Evolutionary conservation across 2,329 filamentous ascomycete species (phyloP).

Genomic region (Aspergillus sp.): DNA sequence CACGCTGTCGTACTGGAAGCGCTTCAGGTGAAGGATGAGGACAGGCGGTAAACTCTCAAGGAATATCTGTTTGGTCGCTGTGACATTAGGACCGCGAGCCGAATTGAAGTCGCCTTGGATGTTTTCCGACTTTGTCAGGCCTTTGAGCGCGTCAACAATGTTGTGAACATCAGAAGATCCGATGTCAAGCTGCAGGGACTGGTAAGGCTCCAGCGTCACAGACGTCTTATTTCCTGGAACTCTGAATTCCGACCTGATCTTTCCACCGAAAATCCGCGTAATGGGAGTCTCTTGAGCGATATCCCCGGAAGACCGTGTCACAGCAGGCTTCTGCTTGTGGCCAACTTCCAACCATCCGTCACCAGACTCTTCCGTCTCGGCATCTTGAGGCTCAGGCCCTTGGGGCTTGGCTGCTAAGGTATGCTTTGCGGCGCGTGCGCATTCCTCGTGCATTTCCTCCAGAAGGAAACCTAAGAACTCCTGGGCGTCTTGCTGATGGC

Average conservation of each 20-base stretch:
- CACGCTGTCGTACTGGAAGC: slow-evolving; percentile 87
- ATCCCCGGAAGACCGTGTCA: slow-evolving; percentile 77
- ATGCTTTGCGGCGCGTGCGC: slow-evolving; percentile 63
- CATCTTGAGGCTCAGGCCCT: slow-evolving; percentile 36
- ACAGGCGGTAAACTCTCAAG: slow-evolving; percentile 88
- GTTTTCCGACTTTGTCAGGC: slow-evolving; percentile 72
- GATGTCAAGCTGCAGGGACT: slow-evolving; percentile 91
- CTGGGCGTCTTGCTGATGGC: slow-evolving; percentile 95
- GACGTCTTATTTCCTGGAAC: slow-evolving; percentile 83
- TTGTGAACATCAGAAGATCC: slow-evolving; percentile 77
- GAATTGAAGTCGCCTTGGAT: slow-evolving; percentile 79
- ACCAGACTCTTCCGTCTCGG: slow-evolving; percentile 29
- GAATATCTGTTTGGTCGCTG: slow-evolving; percentile 86
- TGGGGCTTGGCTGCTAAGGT: slow-evolving; percentile 37
- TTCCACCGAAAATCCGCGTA: slow-evolving; percentile 89
- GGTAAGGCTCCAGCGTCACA: slow-evolving; percentile 86
- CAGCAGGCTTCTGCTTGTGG: slow-evolving; percentile 75
- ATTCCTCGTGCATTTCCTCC: slow-evolving; percentile 89
- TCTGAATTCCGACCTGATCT: slow-evolving; percentile 78
- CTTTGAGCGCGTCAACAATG: slow-evolving; percentile 82
- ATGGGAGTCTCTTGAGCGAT: slow-evolving; percentile 69
- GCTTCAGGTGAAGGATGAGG: slow-evolving; percentile 89
- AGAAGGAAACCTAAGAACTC: slow-evolving; percentile 92
- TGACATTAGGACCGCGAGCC: slow-evolving; percentile 64
- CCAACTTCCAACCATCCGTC: slow-evolving; percentile 93